Base-by-base conservation (phyloP, 2,329 filamentous ascomycete species). In the Balansia obtecta region DNA sequence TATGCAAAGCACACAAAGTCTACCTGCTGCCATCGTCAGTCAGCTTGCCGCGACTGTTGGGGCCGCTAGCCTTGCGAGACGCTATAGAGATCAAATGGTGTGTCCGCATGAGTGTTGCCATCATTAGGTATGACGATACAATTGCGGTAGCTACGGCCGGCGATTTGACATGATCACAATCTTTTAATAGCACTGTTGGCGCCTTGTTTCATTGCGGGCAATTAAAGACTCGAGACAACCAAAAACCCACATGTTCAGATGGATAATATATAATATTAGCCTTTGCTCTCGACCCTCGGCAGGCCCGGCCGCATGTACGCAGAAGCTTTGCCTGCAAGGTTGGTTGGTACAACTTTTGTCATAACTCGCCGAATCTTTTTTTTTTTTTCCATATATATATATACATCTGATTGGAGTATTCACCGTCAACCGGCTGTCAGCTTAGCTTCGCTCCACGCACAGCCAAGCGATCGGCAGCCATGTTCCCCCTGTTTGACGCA, bases 401-500 rank as follows among this genome's bases (percentile, higher is more conserved):
- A 27, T 27, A 27, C 8, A 27, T 27, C 27, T 27, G 27, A 27
- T 27, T 27, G 27, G 8, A 27, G 27, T 7, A 6, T 27, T 27
- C 27, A 27, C 15, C 22, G n/a, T 30, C 37, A 27, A 20, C 12
- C 27, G 16, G n/a, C 40, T 45, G 30, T 47, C 34, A 50, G 41
- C 37, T 43, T 60, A 64, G 64, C 46, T 57, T 65, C 6, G 68
- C 65, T 3, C 69, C 68, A 22, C 56, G 54, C 34, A 88, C 83
- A 1, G 90, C 90, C 54, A 96, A 70, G 53, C 66, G 66, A 71
- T 97, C 91, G 1, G 93, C 93, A 12, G 81, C 85, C 43, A 80
- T 73, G 60, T 97, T 97, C 1, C 91, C 90, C 3, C 70, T 65
- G 56, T 88, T 74, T 43, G 74, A 73, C 27, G 75, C 76, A 63